Percentiles rank a stretch among this genome's conserved stretches.
These are phyloP conservation scores for Populus tremula DNA, from an alignment of 345 rosid genomes.

Conservation along the genomic window DNA sequence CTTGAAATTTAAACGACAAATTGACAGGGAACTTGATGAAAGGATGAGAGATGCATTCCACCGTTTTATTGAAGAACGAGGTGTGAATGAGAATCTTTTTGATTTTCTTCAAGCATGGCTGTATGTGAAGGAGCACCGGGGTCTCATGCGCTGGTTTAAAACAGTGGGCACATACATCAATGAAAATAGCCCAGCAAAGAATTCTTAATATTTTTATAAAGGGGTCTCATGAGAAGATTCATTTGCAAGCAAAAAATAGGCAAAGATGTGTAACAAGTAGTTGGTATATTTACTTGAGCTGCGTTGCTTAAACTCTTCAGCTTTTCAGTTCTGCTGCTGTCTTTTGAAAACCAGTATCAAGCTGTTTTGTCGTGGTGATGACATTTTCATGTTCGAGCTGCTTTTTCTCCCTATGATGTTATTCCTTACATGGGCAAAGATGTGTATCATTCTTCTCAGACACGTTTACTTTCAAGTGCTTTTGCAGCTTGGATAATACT, in stretches of 20 bases:
- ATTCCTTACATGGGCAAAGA: background rate
- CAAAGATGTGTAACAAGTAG: background rate
- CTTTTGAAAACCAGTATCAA: background rate
- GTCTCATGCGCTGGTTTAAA: constrained; percentile 73
- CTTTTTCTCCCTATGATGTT: background rate
- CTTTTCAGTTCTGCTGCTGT: background rate
- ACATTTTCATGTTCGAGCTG: background rate
- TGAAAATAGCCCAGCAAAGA: constrained; percentile 31
- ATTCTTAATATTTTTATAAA: background rate
- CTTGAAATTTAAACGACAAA: background rate
- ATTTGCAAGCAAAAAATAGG: background rate
- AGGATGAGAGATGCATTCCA: constrained; percentile 76
- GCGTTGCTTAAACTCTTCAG: background rate
- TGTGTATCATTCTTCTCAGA: background rate
- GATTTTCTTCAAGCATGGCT: constrained; percentile 92
- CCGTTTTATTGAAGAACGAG: constrained; percentile 71
- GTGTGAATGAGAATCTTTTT: constrained; percentile 75
- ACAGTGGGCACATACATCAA: constrained; percentile 62
- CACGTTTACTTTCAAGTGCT: background rate
- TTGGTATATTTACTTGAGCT: background rate
- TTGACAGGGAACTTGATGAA: constrained; percentile 70
- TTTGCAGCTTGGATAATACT: background rate
- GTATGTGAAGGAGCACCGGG: constrained; percentile 79
- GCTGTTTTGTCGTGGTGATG: background rate
- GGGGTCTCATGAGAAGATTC: background rate